phyloP scores from a whole-genome alignment of 1,284 basidiomycete species.

The Abortiporus biennis region DNA sequence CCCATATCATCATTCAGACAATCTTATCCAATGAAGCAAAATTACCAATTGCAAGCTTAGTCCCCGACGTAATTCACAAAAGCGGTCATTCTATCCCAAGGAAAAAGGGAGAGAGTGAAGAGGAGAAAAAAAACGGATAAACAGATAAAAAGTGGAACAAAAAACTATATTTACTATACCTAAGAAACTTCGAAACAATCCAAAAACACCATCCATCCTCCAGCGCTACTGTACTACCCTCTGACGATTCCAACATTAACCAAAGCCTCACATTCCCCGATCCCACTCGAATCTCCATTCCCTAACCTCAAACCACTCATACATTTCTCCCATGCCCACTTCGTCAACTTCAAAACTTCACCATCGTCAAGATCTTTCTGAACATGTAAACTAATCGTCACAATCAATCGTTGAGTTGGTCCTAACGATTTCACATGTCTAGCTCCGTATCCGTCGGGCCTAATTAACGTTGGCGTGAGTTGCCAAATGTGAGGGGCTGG shows the following conservation, averaged over 20 bases:
- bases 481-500: conserved; percentile 86
- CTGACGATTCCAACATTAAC: conserved; percentile 45
- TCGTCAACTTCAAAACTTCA: conserved; percentile 67
- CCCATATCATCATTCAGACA: too few relatives aligned
- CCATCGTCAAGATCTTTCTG: conserved; percentile 60
- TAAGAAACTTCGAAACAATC: too few relatives aligned
- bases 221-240: too few relatives aligned
- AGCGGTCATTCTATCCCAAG: too few relatives aligned
- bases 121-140: too few relatives aligned
- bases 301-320: conserved; percentile 30
- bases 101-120: too few relatives aligned
- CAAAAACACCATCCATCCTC: too few relatives aligned
- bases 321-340: conserved; percentile 67
- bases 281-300: conserved; percentile 21
- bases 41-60: too few relatives aligned
- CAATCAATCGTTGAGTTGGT: conserved; percentile 52
- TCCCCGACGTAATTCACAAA: too few relatives aligned
- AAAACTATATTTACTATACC: too few relatives aligned
- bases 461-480: conserved; percentile 35
- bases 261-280: conserved; percentile 32
- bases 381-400: conserved; percentile 79
- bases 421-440: conserved; percentile 15
- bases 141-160: too few relatives aligned
- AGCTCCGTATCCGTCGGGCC: conserved; percentile 4
- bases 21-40: too few relatives aligned